These are phyloP conservation scores for Arthromyces matolae DNA, from an alignment of 768 basidiomycete species.

Conservation along the genomic window DNA sequence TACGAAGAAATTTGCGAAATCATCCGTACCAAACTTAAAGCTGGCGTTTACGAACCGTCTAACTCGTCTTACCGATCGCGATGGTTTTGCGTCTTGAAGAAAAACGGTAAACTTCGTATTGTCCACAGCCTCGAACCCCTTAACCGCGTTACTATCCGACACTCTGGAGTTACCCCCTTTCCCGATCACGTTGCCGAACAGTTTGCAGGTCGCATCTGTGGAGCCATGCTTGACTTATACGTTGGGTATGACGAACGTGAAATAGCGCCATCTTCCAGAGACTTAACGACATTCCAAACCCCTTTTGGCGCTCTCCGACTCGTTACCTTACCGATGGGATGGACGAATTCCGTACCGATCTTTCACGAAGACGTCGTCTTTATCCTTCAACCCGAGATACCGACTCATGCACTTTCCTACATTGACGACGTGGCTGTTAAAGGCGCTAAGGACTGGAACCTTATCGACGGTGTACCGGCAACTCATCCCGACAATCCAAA, in stretches of 20 bases:
- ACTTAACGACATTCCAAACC: no score
- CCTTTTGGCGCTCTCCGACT: constrained; percentile 28
- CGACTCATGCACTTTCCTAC: no score
- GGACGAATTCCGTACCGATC: constrained; percentile 22
- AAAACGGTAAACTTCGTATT: constrained; percentile 22
- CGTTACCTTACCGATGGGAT: constrained; percentile 27
- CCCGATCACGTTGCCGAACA: constrained; percentile 32
- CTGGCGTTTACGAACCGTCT: constrained; percentile 35
- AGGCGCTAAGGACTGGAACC: constrained; percentile 29
- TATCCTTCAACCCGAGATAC: no score
- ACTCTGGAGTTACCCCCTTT: constrained; percentile 31
- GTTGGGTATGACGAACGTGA: constrained; percentile 33
- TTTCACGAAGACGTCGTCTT: no score
- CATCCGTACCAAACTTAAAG: constrained; percentile 28
- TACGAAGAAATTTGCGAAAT: constrained; percentile 29
- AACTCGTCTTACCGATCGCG: constrained; percentile 31
- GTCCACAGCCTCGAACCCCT: constrained; percentile 36
- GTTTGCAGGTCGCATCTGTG: no score
- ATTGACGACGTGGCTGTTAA: constrained; percentile 38
- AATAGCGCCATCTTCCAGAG: constrained; percentile 31
- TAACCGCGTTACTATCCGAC: constrained; percentile 32
- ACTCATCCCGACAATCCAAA: constrained; percentile 32
- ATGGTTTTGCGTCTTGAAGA: constrained; percentile 37
- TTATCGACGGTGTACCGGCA: constrained; percentile 26
- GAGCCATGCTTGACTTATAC: constrained; percentile 35